Percentiles rank a stretch among this genome's conserved stretches.
Conservation (phyloP, 2,329 filamentous ascomycete species). For the Trichoderma sp. region DNA sequence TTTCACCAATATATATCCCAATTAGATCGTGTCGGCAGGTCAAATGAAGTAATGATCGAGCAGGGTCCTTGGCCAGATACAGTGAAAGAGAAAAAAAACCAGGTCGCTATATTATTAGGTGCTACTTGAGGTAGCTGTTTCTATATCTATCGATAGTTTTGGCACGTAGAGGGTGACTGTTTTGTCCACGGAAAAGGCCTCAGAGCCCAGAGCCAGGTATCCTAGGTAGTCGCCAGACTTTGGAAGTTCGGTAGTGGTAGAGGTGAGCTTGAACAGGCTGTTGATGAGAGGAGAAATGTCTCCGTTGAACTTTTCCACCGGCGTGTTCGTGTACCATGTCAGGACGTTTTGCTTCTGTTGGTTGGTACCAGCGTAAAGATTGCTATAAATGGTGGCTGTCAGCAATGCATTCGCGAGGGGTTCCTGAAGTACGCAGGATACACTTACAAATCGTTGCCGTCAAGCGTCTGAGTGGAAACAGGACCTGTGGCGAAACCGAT, state of each 20-base stretch:
- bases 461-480: conserved; percentile 36
- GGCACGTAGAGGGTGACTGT: conserved; percentile 50
- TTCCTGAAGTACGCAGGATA: neutral
- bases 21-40: neutral
- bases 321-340: conserved; percentile 45
- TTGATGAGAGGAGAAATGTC: conserved; percentile 47
- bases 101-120: conserved; percentile 13
- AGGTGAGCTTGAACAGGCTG: conserved; percentile 35
- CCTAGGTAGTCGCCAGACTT: conserved; percentile 45
- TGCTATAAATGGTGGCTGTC: conserved; percentile 26
- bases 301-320: conserved; percentile 42
- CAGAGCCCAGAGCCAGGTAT: conserved; percentile 51
- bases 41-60: neutral
- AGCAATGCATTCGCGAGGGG: neutral
- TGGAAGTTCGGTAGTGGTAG: conserved; percentile 28
- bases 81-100: neutral
- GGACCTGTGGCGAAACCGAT: conserved; percentile 40
- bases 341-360: conserved; percentile 43
- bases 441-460: conserved; percentile 44
- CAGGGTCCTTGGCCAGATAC: neutral
- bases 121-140: conserved; percentile 13
- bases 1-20: neutral
- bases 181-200: conserved; percentile 42
- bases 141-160: conserved; percentile 37
- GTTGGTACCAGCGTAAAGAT: conserved; percentile 44